phyloP scores from a whole-genome alignment of 768 basidiomycete species.

The Lentinula raphanica region DNA sequence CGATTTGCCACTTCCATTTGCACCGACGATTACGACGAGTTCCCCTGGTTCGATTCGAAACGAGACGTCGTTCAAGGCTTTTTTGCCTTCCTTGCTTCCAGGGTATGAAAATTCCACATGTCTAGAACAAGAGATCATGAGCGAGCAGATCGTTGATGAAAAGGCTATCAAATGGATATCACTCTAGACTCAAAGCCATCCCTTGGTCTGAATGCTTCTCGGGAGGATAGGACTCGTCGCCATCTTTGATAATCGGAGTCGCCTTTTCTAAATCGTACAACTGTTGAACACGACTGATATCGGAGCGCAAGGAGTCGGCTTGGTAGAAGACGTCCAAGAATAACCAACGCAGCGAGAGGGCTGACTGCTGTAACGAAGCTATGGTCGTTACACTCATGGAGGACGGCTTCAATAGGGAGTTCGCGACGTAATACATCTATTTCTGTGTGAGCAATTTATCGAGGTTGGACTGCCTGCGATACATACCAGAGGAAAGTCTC shows the following conservation, averaged over 20 bases:
- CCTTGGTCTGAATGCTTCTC: constrained; percentile 1
- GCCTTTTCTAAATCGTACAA: constrained; percentile 4
- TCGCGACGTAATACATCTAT: constrained; percentile 1
- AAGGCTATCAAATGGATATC: not conserved
- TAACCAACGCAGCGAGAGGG: not conserved
- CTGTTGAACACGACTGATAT: constrained; percentile 2
- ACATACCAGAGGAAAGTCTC: constrained; percentile 4
- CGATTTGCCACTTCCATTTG: constrained; percentile 53
- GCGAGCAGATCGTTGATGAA: not conserved
- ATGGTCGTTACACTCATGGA: constrained; percentile 1
- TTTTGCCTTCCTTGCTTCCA: constrained; percentile 27
- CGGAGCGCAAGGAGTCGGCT: not conserved
- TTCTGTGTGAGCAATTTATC: not conserved
- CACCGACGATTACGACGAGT: constrained; percentile 53
- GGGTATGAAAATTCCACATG: constrained; percentile 52
- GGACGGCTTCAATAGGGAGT: not conserved
- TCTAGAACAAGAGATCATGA: constrained; percentile 23
- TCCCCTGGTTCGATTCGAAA: constrained; percentile 41
- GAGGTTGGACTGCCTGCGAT: not conserved
- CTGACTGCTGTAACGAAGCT: constrained; percentile 1
- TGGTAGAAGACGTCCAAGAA: constrained; percentile 4
- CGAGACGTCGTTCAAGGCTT: constrained; percentile 34
- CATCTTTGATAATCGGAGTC: not conserved
- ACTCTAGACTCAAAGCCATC: constrained; percentile 1
- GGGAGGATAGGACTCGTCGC: not conserved